These are phyloP conservation scores for Ampelocalamus luodianensis DNA, from an alignment of 176 grass and related monocot genomes.

Conservation along the genomic window DNA sequence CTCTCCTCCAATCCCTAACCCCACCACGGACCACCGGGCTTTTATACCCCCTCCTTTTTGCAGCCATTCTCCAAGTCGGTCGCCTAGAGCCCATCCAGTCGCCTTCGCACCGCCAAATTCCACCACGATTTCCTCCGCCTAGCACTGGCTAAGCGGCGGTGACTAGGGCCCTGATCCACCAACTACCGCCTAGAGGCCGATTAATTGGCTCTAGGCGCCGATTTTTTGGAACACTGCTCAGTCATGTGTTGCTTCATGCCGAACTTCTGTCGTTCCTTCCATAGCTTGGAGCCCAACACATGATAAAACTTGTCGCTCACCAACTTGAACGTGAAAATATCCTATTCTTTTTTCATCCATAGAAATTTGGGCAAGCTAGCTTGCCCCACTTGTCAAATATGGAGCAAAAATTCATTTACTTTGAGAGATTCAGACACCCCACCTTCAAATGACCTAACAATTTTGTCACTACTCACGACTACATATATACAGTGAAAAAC, in stretches of 20 bases:
- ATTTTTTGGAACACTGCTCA: neutral
- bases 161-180: too few relatives aligned
- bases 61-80: too few relatives aligned
- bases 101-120: too few relatives aligned
- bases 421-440: neutral
- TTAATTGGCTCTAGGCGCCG: too few relatives aligned
- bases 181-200: too few relatives aligned
- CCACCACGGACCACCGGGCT: too few relatives aligned
- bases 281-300: neutral
- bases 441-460: neutral
- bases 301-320: neutral
- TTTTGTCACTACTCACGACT: neutral
- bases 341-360: neutral
- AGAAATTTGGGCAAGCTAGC: neutral
- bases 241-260: neutral
- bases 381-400: too few relatives aligned
- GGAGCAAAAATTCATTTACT: neutral
- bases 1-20: too few relatives aligned
- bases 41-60: too few relatives aligned
- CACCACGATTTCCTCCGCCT: too few relatives aligned
- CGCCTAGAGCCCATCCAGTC: too few relatives aligned
- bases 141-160: too few relatives aligned
- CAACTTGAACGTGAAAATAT: neutral
- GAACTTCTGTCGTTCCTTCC: neutral
- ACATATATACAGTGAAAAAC: neutral